Evolutionary conservation across 371 early-diverging fungal species (phyloP), one percentile per base, ranked within the genome.

Genomic region (Conidiobolus incongruus): DNA sequence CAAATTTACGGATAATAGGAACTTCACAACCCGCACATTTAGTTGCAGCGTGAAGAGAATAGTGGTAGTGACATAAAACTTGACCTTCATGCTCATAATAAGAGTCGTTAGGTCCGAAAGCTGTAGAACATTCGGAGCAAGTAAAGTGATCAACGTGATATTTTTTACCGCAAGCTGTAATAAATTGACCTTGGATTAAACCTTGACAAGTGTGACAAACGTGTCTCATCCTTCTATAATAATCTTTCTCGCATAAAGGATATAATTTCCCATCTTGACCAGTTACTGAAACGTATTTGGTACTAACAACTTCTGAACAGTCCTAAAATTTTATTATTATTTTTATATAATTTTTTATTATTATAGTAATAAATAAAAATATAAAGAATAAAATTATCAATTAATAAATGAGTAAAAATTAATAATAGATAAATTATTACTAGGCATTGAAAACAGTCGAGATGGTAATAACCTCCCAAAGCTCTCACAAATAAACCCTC

Each of bases 111-210:
- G 88, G 85, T 0, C 89, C 87, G 63, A 96, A 96, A 22, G 81
- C 75, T 5, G 77, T 82, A 12, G 79, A 66, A 46, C 97, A 96
- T 21, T 79, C 76, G 17, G 81, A 77, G 58, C 96, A 96, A 29
- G 83, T 81, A 52, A 95, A 95, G 55, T 95, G 96, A 47, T 94
- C 87, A 31, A 88, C 67, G 49, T 94, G 94, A 54, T 81, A 96
- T 54, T 86, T 92, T 58, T 74, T 73, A 38, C 77, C 80, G 37
- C 86, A 59, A 0, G 92, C 97, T 40, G 77, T 81, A 49, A 94
- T 90, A 51, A 91, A 88, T 2, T 87, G 76, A 19, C 85, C 89
- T 38, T 85, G 68, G 19, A 96, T 58, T 12, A 93, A 83, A 32
- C 74, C 75, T 6, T 80, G 77, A 59, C 97, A 96, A 33, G 72